Evolutionary conservation across 371 early-diverging fungal species (phyloP).

Genomic region (Zopfochytrium polystomum): DNA sequence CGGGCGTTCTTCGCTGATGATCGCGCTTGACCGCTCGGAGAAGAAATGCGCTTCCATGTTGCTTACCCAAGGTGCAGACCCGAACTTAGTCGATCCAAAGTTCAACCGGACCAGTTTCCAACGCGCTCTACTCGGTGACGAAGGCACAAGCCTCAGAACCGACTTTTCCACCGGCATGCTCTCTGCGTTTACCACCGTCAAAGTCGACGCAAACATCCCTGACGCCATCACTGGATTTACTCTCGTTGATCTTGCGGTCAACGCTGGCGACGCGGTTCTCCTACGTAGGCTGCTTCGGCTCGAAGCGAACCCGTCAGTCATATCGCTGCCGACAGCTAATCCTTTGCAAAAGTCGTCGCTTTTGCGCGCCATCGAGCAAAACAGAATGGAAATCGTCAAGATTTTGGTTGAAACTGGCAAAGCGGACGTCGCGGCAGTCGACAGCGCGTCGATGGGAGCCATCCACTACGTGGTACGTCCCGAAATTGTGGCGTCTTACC

Average conservation of each 20-base stretch:
- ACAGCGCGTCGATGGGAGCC: slow-evolving; percentile 39
- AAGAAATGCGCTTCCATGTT: slow-evolving; percentile 25
- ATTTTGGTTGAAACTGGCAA: slow-evolving; percentile 2
- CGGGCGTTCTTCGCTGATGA: slow-evolving; percentile 19
- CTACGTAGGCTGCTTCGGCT: slow-evolving; percentile 42
- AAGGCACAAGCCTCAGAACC: too few relatives aligned
- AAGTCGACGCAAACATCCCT: slow-evolving; percentile 31
- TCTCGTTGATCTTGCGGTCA: slow-evolving; percentile 53
- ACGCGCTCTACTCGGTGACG: slow-evolving; percentile 17
- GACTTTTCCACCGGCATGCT: slow-evolving; percentile 1
- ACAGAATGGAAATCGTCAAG: slow-evolving; percentile 30
- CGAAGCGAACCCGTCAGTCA: slow-evolving; percentile 45
- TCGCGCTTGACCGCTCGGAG: slow-evolving; percentile 11
- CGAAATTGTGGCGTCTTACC: slow-evolving; percentile 32
- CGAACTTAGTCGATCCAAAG: slow-evolving; percentile 37
- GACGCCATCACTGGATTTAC: slow-evolving; percentile 49
- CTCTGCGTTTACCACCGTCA: slow-evolving; percentile 1
- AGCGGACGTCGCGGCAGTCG: slow-evolving; percentile 37
- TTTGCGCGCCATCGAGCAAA: slow-evolving; percentile 44
- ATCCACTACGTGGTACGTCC: slow-evolving; percentile 38
- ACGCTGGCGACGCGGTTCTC: slow-evolving; percentile 28
- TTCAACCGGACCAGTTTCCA: slow-evolving; percentile 47
- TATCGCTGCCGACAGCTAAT: slow-evolving; percentile 28
- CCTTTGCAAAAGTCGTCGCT: slow-evolving; percentile 38
- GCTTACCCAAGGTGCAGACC: slow-evolving; percentile 37